phyloP scores from a whole-genome alignment of 345 rosid species.

The Anastatica hierochuntica region DNA sequence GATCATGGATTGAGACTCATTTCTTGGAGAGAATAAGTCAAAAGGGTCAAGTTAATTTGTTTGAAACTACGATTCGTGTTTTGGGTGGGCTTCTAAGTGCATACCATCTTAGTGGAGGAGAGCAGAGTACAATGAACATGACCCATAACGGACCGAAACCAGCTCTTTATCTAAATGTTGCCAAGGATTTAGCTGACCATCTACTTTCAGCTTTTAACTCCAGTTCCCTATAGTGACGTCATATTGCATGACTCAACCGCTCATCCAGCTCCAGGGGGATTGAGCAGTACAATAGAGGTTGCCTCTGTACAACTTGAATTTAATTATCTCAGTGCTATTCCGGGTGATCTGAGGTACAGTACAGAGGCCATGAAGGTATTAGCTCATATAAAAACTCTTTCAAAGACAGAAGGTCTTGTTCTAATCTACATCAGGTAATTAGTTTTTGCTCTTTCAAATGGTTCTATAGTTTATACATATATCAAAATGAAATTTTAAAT shows the following conservation, averaged over 20 bases:
- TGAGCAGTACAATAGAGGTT: constrained; percentile 91
- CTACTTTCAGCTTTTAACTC: constrained; percentile 75
- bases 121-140: constrained; percentile 32
- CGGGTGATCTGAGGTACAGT: constrained; percentile 86
- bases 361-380: constrained; percentile 86
- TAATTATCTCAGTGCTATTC: constrained; percentile 74
- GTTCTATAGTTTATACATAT: too few species aligned
- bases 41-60: constrained; percentile 93
- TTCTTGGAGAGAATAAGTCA: constrained; percentile 63
- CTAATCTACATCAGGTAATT: constrained; percentile 79
- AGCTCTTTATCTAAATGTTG: constrained; percentile 58
- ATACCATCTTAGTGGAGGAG: constrained; percentile 86
- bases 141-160: constrained; percentile 57
- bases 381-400: constrained; percentile 75
- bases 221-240: constrained; percentile 81
- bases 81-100: constrained; percentile 98
- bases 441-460: too few species aligned
- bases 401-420: constrained; percentile 84
- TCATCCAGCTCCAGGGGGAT: constrained; percentile 78
- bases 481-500: too few species aligned
- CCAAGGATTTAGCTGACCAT: constrained; percentile 78
- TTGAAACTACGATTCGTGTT: constrained; percentile 96
- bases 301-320: constrained; percentile 93
- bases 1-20: constrained; percentile 74
- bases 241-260: constrained; percentile 63